A percentile compares a stretch with the other conserved stretches of the same genome.
Evolutionary conservation across 1,139 yeast species (phyloP).

Genomic region (Saccharomyces hybrid): DNA sequence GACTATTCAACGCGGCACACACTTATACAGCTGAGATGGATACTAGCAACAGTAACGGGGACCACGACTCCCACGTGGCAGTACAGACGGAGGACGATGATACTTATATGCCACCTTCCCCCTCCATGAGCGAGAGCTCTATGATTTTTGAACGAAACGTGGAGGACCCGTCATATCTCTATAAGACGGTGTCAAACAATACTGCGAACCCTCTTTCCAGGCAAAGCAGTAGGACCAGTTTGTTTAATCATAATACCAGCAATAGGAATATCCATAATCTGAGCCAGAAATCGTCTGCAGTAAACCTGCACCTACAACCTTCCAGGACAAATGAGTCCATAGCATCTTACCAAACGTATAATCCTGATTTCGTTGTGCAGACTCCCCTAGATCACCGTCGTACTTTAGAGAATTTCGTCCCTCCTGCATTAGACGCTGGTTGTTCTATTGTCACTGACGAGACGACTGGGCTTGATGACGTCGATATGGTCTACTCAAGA

Average conservation of each 20-base stretch:
- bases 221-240: constrained; percentile 7
- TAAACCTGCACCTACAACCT: not conserved
- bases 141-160: constrained; percentile 58
- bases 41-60: not conserved
- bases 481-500: constrained; percentile 63
- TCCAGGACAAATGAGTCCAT: not conserved
- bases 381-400: constrained; percentile 35
- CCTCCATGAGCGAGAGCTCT: constrained; percentile 10
- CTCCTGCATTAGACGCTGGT: constrained; percentile 79
- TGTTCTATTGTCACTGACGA: constrained; percentile 55
- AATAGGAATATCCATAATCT: constrained; percentile 1
- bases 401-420: constrained; percentile 60
- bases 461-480: constrained; percentile 53
- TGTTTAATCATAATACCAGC: constrained; percentile 3
- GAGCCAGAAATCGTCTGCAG: not conserved
- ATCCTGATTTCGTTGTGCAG: constrained; percentile 2
- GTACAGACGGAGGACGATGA: not conserved
- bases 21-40: not conserved
- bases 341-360: not conserved
- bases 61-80: not conserved
- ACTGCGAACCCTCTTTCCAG: constrained; percentile 8
- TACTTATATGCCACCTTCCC: not conserved
- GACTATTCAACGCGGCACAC: not conserved
- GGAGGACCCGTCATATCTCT: constrained; percentile 39
- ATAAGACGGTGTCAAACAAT: constrained; percentile 1